phyloP scores from a whole-genome alignment of 495 filamentous ascomycete genomes.

The Trichoderma erinaceum region DNA sequence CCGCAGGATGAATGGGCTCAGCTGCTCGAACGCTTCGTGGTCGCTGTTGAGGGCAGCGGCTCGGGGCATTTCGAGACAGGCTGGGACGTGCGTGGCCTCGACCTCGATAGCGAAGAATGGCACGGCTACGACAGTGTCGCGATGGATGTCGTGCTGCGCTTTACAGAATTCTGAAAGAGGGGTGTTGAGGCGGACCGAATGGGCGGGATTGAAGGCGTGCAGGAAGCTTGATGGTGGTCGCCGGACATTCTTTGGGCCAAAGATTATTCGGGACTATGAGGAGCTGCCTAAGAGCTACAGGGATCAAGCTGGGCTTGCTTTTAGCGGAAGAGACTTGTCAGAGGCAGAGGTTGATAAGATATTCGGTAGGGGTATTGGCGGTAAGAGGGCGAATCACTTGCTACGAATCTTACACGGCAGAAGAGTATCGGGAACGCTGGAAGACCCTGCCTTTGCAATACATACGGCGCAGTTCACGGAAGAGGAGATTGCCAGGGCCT shows the following conservation, averaged over 20 bases:
- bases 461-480: conserved; percentile 30
- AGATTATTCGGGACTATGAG: conserved; percentile 35
- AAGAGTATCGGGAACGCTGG: conserved; percentile 68
- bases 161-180: neutral
- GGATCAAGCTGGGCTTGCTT: conserved; percentile 43
- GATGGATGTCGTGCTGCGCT: conserved; percentile 10
- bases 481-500: conserved; percentile 38
- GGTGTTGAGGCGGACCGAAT: neutral
- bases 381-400: conserved; percentile 54
- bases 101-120: neutral
- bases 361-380: conserved; percentile 52
- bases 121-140: neutral
- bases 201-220: neutral
- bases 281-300: conserved; percentile 42
- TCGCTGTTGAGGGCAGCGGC: conserved; percentile 12
- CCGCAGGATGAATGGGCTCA: conserved; percentile 4
- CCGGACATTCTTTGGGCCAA: conserved; percentile 26
- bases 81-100: neutral
- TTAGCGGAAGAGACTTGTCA: conserved; percentile 40
- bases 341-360: conserved; percentile 52
- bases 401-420: conserved; percentile 66
- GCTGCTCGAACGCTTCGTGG: neutral
- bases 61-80: conserved; percentile 4
- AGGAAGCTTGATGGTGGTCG: conserved; percentile 18
- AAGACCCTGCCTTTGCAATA: conserved; percentile 38